Percentiles rank a stretch among this genome's conserved stretches.
Conservation (phyloP, 2,329 filamentous ascomycete species). For the Grosmannia clavigera region DNA sequence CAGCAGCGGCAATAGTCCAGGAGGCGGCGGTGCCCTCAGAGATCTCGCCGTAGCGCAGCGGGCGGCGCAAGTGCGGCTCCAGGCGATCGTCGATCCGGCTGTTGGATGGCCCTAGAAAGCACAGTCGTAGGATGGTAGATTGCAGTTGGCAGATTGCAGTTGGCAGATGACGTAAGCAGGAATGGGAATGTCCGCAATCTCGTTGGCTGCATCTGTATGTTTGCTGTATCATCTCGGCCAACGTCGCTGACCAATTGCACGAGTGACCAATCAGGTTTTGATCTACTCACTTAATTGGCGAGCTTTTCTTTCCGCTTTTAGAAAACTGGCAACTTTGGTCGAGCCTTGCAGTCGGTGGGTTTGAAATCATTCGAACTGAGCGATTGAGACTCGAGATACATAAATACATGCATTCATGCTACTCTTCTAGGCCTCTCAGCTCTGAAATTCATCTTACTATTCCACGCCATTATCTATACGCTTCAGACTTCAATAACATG, state of each 20-base stretch:
- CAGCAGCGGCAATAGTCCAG: too few species aligned
- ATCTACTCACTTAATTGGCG: not conserved
- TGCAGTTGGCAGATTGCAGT: too few species aligned
- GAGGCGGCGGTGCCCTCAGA: too few species aligned
- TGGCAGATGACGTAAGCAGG: too few species aligned
- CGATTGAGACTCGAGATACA: not conserved
- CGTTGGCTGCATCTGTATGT: too few species aligned
- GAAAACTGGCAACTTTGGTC: constrained; percentile 4
- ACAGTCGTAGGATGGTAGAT: too few species aligned
- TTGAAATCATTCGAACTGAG: not conserved
- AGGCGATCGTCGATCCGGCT: too few species aligned
- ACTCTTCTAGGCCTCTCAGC: not conserved
- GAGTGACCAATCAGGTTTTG: not conserved
- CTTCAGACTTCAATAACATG: constrained; percentile 6
- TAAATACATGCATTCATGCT: not conserved
- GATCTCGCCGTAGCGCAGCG: too few species aligned
- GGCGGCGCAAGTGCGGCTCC: too few species aligned
- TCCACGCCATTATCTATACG: not conserved
- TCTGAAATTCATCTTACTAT: not conserved
- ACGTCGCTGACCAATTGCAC: not conserved
- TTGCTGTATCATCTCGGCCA: too few species aligned
- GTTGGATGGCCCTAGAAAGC: too few species aligned
- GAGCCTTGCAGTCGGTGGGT: not conserved
- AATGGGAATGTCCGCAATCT: too few species aligned
- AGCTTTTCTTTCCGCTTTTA: not conserved